These are phyloP conservation scores for Gnomoniopsis smithogilvyi DNA, from an alignment of 2,329 filamentous ascomycete genomes.

Conservation along the genomic window DNA sequence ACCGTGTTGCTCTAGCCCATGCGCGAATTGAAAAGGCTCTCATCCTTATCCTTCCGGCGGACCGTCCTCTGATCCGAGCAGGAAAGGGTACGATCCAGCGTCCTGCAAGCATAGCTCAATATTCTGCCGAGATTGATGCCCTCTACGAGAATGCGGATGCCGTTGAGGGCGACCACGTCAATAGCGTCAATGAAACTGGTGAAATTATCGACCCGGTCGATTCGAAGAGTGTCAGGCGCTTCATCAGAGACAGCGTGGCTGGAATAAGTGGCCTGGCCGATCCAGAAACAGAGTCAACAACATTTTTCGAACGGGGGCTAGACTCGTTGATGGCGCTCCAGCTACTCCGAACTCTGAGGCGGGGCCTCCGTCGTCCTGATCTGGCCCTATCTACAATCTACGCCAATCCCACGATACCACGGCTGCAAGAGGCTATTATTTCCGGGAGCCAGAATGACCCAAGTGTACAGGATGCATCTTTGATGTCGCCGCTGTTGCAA, in stretches of 20 bases:
- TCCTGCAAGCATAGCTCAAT: slow-evolving; percentile 14
- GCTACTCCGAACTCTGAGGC: slow-evolving; percentile 17
- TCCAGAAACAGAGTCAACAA: too few relatives aligned
- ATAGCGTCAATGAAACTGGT: background rate
- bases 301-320: slow-evolving; percentile 20
- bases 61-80: slow-evolving; percentile 25
- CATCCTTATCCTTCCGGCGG: slow-evolving; percentile 35
- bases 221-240: slow-evolving; percentile 13
- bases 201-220: background rate
- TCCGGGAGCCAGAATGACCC: background rate
- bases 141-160: background rate
- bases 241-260: background rate
- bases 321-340: slow-evolving; percentile 20
- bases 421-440: slow-evolving; percentile 16
- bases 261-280: slow-evolving; percentile 10
- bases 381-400: slow-evolving; percentile 19
- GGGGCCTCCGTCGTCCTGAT: slow-evolving; percentile 4
- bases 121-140: background rate
- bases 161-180: background rate
- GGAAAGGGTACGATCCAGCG: slow-evolving; percentile 34
- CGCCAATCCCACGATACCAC: slow-evolving; percentile 20
- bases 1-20: background rate
- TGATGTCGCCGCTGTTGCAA: background rate
- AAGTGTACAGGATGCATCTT: background rate
- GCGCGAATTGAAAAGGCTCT: slow-evolving; percentile 34